Evolutionary conservation across 768 basidiomycete species (phyloP).

Genomic region (Podaxis carcinomalis): DNA sequence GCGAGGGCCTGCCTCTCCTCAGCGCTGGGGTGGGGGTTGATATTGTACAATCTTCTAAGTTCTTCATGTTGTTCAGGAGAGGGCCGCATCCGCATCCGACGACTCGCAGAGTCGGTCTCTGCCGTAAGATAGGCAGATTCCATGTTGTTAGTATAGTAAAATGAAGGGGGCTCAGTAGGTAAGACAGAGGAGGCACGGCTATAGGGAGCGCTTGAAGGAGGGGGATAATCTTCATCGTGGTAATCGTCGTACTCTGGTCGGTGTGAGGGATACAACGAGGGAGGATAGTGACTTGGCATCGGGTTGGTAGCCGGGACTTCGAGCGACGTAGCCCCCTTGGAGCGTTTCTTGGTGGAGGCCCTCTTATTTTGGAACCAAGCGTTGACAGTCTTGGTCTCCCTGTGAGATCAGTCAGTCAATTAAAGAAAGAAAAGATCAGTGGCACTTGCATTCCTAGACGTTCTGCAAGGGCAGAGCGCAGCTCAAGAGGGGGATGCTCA

Average conservation of each 20-base stretch:
- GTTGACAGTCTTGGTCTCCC: slow-evolving; percentile 83
- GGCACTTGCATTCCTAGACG: slow-evolving; percentile 69
- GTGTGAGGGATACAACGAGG: slow-evolving; percentile 28
- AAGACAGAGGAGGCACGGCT: slow-evolving; percentile 28
- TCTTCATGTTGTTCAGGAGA: slow-evolving; percentile 64
- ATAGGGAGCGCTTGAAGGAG: slow-evolving; percentile 9
- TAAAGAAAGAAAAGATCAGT: slow-evolving; percentile 12
- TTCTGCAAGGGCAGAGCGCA: slow-evolving; percentile 64
- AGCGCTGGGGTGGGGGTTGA: slow-evolving; percentile 61
- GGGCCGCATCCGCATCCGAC: slow-evolving; percentile 53
- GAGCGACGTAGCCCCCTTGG: slow-evolving; percentile 15
- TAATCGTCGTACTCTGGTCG: slow-evolving; percentile 13
- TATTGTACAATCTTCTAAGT: slow-evolving; percentile 59
- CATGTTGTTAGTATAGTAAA: slow-evolving; percentile 43
- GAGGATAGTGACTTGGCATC: slow-evolving; percentile 14
- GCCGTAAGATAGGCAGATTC: slow-evolving; percentile 48
- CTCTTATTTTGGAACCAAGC: slow-evolving; percentile 89
- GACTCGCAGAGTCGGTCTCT: slow-evolving; percentile 33
- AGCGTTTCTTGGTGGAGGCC: slow-evolving; percentile 73
- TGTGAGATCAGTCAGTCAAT: slow-evolving; percentile 25
- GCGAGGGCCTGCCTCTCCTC: slow-evolving; percentile 66
- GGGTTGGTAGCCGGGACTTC: slow-evolving; percentile 20
- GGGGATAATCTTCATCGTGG: slow-evolving; percentile 38
- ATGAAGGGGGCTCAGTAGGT: slow-evolving; percentile 27
- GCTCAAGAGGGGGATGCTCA: slow-evolving; percentile 70